Base-by-base conservation (phyloP, 805 yeast species). In the Yarrowia deformans region DNA sequence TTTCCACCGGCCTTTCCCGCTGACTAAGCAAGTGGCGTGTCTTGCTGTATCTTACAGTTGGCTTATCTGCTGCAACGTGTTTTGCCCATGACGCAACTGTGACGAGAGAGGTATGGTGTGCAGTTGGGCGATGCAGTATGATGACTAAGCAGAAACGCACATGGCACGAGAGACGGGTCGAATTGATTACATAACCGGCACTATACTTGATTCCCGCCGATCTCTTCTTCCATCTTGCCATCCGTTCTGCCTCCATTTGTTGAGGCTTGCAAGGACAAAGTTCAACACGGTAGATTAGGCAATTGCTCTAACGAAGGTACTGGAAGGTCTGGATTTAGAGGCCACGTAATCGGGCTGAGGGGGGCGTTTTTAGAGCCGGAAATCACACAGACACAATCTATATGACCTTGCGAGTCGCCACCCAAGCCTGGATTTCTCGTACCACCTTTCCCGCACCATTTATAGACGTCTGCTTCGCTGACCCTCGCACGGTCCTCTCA, bases 261-360 rank as follows among this genome's bases (percentile, higher is more conserved):
- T 40, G 43, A 40, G 43, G 43, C 43, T 40, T 14, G 43, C 18
- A 34, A 5, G 16, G 32, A n/a, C 49, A 50, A 54, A 39, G 60
- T 54, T 54, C 16, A 18, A 9, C 56, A 18, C 40, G 43, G 58
- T 54, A 54, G 60, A 54, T 54, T 54, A 54, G 60, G 60, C 66
- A 60, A 60, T 60, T 34, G 50, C 35, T 43, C 42, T 43, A n/a
- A 45, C 52, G 48, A 43, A 43, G 66, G 66, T 19, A 58, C 50
- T 58, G 66, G 48, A 43, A 35, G 64, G 49, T 58, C 49, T 58
- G 49, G 14, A 23, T 16, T 8, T 40, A 29, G 37, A 42, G 58
- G 58, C 42, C 58, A 52, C 58, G 58, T 52, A 35, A 37, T 6
- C 6, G 37, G 34, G 3, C 8, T 4, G 6, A 5, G 2, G 14